These are phyloP conservation scores for Pyrenula aspistea DNA, from an alignment of 495 filamentous ascomycete species.

Conservation along the genomic window DNA sequence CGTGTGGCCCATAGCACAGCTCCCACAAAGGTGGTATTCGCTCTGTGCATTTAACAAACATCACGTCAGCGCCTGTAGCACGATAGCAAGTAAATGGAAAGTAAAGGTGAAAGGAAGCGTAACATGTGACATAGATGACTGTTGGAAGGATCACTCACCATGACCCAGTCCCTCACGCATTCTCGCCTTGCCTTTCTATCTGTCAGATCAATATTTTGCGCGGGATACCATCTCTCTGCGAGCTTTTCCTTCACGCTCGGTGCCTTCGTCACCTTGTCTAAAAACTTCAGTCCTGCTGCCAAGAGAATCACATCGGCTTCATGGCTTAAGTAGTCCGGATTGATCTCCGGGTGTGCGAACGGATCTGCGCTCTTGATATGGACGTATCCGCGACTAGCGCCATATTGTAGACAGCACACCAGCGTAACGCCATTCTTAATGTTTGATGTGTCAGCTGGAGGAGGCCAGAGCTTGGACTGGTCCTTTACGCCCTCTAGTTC, in stretches of 20 bases:
- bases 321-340: slow-evolving; percentile 34
- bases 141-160: no score
- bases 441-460: no score
- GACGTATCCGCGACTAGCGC: slow-evolving; percentile 34
- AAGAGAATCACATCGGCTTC: slow-evolving; percentile 26
- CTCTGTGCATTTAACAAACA: no score
- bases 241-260: slow-evolving; percentile 32
- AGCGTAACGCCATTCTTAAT: slow-evolving; percentile 39
- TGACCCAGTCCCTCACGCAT: no score
- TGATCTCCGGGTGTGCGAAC: slow-evolving; percentile 32
- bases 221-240: slow-evolving; percentile 17
- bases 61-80: no score
- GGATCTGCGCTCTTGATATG: slow-evolving; percentile 36
- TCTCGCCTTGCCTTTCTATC: no score
- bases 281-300: slow-evolving; percentile 35
- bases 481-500: no score
- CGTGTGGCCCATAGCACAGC: slow-evolving; percentile 37
- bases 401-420: slow-evolving; percentile 41
- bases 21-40: slow-evolving; percentile 38
- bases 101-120: slow-evolving; percentile 1
- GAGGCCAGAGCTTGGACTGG: no score
- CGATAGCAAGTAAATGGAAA: slow-evolving; percentile 4
- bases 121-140: no score
- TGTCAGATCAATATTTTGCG: slow-evolving; percentile 24
- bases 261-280: slow-evolving; percentile 24